Evolutionary conservation across 768 basidiomycete genomes (phyloP), one percentile per base, ranked within the genome.

Genomic region (Hygrocybe punicea): DNA sequence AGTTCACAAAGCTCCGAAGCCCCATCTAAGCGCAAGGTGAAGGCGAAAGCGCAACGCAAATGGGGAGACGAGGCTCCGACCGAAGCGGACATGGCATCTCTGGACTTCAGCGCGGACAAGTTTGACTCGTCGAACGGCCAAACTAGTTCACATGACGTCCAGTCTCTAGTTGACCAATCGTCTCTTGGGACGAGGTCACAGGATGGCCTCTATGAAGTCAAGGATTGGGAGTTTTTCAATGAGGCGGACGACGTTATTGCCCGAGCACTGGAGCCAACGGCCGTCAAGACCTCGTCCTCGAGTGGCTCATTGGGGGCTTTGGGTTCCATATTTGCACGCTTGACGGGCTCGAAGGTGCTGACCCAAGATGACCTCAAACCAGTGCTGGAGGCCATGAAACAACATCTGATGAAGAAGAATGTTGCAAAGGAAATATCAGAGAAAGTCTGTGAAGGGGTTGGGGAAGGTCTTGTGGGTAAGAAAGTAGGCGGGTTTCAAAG

Each of bases 371-470:
- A 98, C 69, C 71, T 98, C 53, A 83, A 83, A 62, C 96, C 96
- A 7, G 90, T 96, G 1, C 69, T 98, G 45, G 88, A 88, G 51
- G 91, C 85, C 16, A 98, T 98, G 94, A 94, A 96, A 70, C 92
- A 95, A 59, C 96, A 98, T 71, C 78, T 99, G 45, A 98, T 98
- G 94, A 85, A 89, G 74, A 98, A 98, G 79, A 99, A 99, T 65
- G 97, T 99, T 4, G 97, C 97, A 4, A 91, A 85, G 71, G 93
- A 95, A 58, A 98, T 98, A 60, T 81, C 95, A 11, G 93, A 95
- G 59, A 93, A 94, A 70, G 84, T 99, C 10, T 96, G 94, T 65
- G 93, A 96, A 68, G 85, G 90, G 6, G 93, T 99, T n/a, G 93
- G 92, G 1, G 85, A 92, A 66, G 84, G 82, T 42, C 79, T 99